Conservation (phyloP, 352 stramenopile species). For the Pythium rhizo-oryzae region DNA sequence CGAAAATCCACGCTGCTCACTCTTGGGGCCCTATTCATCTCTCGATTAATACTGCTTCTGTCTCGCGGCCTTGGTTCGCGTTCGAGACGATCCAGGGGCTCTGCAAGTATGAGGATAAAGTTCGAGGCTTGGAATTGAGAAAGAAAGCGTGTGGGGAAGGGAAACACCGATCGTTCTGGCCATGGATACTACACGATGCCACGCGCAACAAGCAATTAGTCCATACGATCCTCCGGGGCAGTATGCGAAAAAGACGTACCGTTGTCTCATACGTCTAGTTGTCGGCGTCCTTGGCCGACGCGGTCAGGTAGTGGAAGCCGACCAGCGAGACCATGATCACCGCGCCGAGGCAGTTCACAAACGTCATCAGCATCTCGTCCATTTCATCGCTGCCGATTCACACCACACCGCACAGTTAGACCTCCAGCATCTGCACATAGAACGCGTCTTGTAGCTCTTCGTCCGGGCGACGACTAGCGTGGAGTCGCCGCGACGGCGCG, state of each 20-base stretch:
- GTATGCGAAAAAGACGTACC: no score
- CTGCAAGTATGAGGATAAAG: no score
- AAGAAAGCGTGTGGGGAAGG: not conserved
- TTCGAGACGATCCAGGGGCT: no score
- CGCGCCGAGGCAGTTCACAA: slow-evolving; percentile 87
- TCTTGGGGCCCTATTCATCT: no score
- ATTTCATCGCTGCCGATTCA: slow-evolving; percentile 74
- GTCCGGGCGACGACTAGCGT: no score
- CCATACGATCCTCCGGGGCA: no score
- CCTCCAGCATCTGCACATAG: slow-evolving; percentile 7
- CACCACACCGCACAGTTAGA: slow-evolving; percentile 1
- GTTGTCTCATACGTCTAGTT: slow-evolving; percentile 42
- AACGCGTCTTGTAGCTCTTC: no score
- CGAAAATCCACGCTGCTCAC: no score
- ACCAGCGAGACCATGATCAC: slow-evolving; percentile 90
- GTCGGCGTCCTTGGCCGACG: slow-evolving; percentile 79
- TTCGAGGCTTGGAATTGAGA: not conserved
- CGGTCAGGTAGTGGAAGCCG: slow-evolving; percentile 89
- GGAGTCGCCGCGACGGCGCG: not conserved
- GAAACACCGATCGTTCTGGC: slow-evolving; percentile 8
- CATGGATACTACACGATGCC: no score
- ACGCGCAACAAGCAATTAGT: no score
- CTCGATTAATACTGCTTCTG: not conserved
- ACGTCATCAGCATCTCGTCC: slow-evolving; percentile 85
- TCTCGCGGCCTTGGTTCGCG: not conserved